Evolutionary conservation across 225 moss, liverwort and hornwort species (phyloP).

Genomic region (Asterella californica): DNA sequence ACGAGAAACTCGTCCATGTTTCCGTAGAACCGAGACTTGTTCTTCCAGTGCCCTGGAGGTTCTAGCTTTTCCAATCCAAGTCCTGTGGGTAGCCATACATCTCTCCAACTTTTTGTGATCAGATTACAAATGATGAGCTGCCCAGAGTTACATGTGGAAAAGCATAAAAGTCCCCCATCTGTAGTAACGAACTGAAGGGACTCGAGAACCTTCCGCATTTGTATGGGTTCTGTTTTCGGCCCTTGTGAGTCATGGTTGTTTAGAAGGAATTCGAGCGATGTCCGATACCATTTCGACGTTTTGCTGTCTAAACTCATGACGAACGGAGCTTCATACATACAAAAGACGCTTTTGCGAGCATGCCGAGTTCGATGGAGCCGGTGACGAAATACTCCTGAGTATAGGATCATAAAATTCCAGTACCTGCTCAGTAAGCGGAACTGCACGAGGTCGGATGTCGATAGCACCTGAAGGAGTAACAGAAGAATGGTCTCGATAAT

Average conservation of each 20-base stretch:
- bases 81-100: neutral
- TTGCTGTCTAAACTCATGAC: neutral
- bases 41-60: neutral
- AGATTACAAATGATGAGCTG: constrained; percentile 8
- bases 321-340: neutral
- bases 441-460: neutral
- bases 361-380: neutral
- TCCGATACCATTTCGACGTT: neutral
- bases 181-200: constrained; percentile 2
- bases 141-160: neutral
- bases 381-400: neutral
- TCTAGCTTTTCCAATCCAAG: neutral
- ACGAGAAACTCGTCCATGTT: constrained; percentile 3
- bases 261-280: neutral
- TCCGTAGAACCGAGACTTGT: neutral
- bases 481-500: neutral
- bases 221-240: too few relatives aligned
- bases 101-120: neutral
- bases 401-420: neutral
- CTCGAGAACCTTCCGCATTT: too few relatives aligned
- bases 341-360: neutral
- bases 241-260: neutral
- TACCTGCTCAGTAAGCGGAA: neutral
- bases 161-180: constrained; percentile 10
- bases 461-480: neutral